Evolutionary conservation across 495 filamentous ascomycete species (phyloP).

Genomic region (Penicillium argentinense): DNA sequence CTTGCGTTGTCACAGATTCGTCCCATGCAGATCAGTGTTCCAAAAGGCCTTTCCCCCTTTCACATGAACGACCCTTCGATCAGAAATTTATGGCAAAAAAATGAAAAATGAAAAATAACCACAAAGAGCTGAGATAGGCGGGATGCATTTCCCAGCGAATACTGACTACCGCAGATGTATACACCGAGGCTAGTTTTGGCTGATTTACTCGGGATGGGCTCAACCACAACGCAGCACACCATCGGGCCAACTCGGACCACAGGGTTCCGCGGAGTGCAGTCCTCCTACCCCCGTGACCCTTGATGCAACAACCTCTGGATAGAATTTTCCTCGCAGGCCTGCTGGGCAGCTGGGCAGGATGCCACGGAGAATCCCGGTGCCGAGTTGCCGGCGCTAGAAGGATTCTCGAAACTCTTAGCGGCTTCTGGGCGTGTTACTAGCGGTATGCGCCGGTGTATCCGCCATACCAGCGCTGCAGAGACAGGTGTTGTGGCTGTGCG

Average conservation of each 20-base stretch:
- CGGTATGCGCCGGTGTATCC: slow-evolving; percentile 11
- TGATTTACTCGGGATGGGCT: neutral
- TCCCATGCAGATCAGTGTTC: slow-evolving; percentile 1
- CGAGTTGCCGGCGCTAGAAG: slow-evolving; percentile 19
- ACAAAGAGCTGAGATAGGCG: neutral
- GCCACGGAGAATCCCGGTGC: slow-evolving; percentile 20
- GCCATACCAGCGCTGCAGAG: slow-evolving; percentile 7
- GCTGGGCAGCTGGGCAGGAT: too few relatives aligned
- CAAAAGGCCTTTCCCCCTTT: neutral
- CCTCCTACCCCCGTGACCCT: neutral
- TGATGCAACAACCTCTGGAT: too few relatives aligned
- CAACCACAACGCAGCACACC: neutral
- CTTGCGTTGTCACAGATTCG: slow-evolving; percentile 3
- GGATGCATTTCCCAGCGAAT: neutral
- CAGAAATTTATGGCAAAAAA: neutral
- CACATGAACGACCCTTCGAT: neutral
- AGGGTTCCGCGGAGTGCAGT: neutral
- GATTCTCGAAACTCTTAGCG: slow-evolving; percentile 15
- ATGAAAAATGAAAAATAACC: neutral
- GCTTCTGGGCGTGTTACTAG: slow-evolving; percentile 10
- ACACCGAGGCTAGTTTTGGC: neutral
- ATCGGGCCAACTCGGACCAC: neutral
- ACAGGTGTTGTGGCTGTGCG: slow-evolving; percentile 8
- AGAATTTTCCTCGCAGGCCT: too few relatives aligned
- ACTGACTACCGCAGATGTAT: neutral